phyloP scores from a whole-genome alignment of 192 early-diverging fungal genomes.

The Entomortierella parvispora region DNA sequence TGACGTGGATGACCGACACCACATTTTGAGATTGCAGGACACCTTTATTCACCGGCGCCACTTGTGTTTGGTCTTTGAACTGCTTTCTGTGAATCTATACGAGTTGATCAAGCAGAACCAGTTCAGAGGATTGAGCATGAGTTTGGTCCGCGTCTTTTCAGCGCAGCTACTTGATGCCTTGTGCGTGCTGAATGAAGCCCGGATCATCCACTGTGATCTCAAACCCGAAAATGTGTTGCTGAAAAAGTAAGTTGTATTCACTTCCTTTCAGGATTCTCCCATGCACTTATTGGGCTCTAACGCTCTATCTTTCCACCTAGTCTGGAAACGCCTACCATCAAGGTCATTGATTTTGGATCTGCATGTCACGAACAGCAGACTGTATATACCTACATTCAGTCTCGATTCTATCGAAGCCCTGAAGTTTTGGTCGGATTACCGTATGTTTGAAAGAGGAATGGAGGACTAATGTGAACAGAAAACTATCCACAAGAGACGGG shows the following conservation, averaged over 20 bases:
- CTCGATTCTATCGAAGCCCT: conserved; percentile 95
- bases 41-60: conserved; percentile 94
- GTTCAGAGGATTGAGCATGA: conserved; percentile 93
- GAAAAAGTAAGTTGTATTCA: conserved; percentile 67
- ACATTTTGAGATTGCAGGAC: conserved; percentile 90
- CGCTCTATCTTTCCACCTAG: conserved; percentile 49
- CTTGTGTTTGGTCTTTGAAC: conserved; percentile 97
- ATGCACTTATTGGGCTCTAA: too few relatives aligned
- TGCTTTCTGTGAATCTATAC: conserved; percentile 96
- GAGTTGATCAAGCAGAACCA: conserved; percentile 98
- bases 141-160: conserved; percentile 92
- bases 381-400: conserved; percentile 98
- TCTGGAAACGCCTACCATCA: conserved; percentile 90
- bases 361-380: conserved; percentile 96
- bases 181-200: conserved; percentile 84
- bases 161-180: conserved; percentile 94
- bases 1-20: conserved; percentile 88
- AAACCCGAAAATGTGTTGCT: conserved; percentile 98
- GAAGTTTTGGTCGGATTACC: conserved; percentile 95
- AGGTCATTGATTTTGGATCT: conserved; percentile 99
- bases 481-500: background rate
- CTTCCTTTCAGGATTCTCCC: too few relatives aligned
- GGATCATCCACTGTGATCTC: conserved; percentile 97
- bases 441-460: conserved; percentile 12
- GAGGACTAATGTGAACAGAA: background rate